These are phyloP conservation scores for Vaccinium corymbosum DNA, from an alignment of 148 eudicot genomes.

Conservation along the genomic window DNA sequence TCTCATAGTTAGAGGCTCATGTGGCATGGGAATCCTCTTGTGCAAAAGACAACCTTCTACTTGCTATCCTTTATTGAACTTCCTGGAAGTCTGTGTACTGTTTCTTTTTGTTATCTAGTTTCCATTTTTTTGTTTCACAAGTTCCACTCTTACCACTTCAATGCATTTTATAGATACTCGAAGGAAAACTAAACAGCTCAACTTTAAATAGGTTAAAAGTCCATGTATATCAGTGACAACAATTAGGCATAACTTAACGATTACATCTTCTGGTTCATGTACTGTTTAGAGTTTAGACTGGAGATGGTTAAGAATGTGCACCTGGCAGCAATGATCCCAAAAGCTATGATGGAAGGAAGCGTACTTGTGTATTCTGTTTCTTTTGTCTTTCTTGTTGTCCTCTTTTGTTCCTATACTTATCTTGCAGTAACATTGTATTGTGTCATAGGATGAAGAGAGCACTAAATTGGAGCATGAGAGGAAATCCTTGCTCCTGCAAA, in stretches of 20 bases:
- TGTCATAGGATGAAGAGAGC: slow-evolving; percentile 58
- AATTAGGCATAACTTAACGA: neutral
- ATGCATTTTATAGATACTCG: neutral
- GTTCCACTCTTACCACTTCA: slow-evolving; percentile 2
- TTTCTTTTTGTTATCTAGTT: neutral
- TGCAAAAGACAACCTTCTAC: neutral
- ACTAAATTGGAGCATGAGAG: slow-evolving; percentile 52
- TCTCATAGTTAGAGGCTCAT: neutral
- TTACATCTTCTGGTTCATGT: slow-evolving; percentile 1
- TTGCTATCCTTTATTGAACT: neutral
- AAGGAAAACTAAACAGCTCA: neutral
- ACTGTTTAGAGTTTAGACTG: neutral
- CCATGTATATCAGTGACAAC: neutral
- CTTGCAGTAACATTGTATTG: slow-evolving; percentile 6
- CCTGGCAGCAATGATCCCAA: neutral
- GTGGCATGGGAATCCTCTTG: neutral
- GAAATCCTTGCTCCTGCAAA: slow-evolving; percentile 49
- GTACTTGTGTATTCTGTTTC: neutral
- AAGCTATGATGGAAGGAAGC: neutral
- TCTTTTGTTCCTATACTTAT: slow-evolving; percentile 11
- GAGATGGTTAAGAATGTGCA: neutral
- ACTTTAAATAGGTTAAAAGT: slow-evolving; percentile 2
- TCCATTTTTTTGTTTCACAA: neutral
- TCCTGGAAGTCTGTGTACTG: neutral
- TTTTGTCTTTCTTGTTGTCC: neutral